Base-by-base conservation (phyloP, 1,284 basidiomycete genomes). In the Cystobasidium slooffiae region DNA sequence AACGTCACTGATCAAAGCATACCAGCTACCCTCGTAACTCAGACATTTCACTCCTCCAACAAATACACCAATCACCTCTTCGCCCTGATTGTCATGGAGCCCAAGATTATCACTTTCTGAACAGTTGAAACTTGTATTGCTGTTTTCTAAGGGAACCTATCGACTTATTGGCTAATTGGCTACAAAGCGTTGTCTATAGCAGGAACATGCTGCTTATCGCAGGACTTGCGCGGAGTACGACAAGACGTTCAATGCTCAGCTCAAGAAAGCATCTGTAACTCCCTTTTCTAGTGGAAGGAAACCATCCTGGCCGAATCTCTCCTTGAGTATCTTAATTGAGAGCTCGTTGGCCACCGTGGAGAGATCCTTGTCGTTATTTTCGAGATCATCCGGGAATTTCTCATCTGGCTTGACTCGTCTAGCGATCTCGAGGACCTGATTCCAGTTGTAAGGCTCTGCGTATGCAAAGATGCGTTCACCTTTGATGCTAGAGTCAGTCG, bases 381-480 rank as follows among this genome's bases (percentile, higher is more conserved):
- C 43, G 49, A 67, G n/a, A 47, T 72, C 53, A 8, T 39, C 41
- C 10, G 37, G 46, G 24, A 75, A 43, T 6, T 62, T 20, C 18
- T 52, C 52, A 16, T 47, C 53, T 43, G 74, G 76, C 49, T 63
- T 44, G 3, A 68, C 39, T 39, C 52, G 53, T 51, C 75, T 68
- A 22, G 68, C 59, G 24, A 75, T 73, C 0, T 55, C 64, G 16
- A 75, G 74, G 10, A 76, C 56, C 7, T 73, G 43, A 39, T 68
- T 74, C 76, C 76, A 76, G 41, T 47, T 65, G 37, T n/a, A 65
- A 0, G 76, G 44, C 39, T 73, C 67, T 0, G 76, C 37, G 31
- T 58, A 62, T 20, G 76, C 69, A 39, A 75, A 56, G 6, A 76
- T 64, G n/a, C 76, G 74, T 20, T 61, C 49, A 37, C n/a, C 18